A percentile compares a stretch with the other conserved stretches of the same genome.
phyloP scores from a whole-genome alignment of 305 asterid species.

The Fraxinus platypoda region DNA sequence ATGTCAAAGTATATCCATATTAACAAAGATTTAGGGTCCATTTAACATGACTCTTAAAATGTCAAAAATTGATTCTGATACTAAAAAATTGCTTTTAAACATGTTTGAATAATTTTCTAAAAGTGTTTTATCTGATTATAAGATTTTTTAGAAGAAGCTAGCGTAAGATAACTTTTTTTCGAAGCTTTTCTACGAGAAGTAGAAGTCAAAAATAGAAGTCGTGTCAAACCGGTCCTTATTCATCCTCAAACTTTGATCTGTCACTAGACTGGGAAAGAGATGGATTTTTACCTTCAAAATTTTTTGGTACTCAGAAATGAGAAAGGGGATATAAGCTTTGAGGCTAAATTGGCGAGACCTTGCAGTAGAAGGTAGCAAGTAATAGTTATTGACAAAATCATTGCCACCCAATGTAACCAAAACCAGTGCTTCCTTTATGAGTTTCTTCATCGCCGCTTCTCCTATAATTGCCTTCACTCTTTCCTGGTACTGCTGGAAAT shows the following conservation, averaged over 20 bases:
- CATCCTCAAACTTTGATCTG: background rate
- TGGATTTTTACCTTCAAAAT: slow-evolving; percentile 41
- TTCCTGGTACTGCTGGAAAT: slow-evolving; percentile 43
- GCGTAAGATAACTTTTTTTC: background rate
- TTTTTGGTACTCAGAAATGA: slow-evolving; percentile 60
- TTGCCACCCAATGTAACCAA: slow-evolving; percentile 63
- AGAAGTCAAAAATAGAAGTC: too few species aligned
- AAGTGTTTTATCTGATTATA: background rate
- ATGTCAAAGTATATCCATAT: background rate
- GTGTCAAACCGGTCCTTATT: background rate
- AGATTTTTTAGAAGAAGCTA: too few species aligned
- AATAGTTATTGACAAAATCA: slow-evolving; percentile 71
- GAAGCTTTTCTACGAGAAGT: too few species aligned
- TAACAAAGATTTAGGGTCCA: background rate
- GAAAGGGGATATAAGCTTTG: slow-evolving; percentile 47
- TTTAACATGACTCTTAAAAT: too few species aligned
- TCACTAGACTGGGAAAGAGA: background rate
- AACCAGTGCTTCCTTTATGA: slow-evolving; percentile 46
- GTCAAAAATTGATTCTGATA: too few species aligned
- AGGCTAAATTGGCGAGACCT: slow-evolving; percentile 55
- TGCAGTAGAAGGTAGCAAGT: slow-evolving; percentile 52
- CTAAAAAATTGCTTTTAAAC: too few species aligned
- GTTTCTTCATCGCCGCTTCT: slow-evolving; percentile 26
- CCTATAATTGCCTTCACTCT: slow-evolving; percentile 37
- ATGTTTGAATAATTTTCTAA: background rate